A percentile compares a stretch with the other conserved stretches of the same genome.
phyloP scores from a whole-genome alignment of 345 rosid species.

The Pseudoturritis turrita region DNA sequence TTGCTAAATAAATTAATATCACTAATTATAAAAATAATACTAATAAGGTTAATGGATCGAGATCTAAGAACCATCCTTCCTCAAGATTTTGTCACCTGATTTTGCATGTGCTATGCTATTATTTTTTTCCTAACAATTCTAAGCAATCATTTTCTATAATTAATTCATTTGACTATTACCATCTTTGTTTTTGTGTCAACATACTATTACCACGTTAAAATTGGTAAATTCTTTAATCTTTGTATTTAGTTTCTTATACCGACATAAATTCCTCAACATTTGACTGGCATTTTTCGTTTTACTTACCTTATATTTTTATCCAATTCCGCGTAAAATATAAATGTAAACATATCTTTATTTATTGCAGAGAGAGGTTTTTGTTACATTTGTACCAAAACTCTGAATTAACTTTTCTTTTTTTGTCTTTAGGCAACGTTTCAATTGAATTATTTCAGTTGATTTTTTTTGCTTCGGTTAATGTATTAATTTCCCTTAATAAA shows the following conservation, averaged over 20 bases:
- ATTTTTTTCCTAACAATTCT: background rate
- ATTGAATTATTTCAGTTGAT: background rate
- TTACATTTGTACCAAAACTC: no score
- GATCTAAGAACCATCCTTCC: conserved; percentile 25
- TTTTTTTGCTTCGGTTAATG: background rate
- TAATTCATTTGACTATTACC: background rate
- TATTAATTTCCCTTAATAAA: no score
- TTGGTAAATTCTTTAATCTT: background rate
- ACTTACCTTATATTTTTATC: background rate
- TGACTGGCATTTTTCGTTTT: background rate
- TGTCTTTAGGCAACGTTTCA: background rate
- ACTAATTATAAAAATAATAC: background rate
- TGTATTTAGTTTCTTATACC: background rate
- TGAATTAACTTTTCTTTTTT: no score
- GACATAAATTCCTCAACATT: conserved; percentile 14
- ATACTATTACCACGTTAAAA: background rate
- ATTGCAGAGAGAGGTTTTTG: no score
- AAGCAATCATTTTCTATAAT: background rate
- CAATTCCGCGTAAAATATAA: background rate
- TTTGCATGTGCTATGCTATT: conserved; percentile 26
- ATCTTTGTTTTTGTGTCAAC: background rate
- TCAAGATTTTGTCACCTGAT: conserved; percentile 6
- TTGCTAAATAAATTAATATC: background rate
- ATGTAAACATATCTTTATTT: no score
- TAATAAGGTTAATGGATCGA: background rate